phyloP scores from a whole-genome alignment of 108 stramenopile species.

The Pseudonitzschia multiseries region DNA sequence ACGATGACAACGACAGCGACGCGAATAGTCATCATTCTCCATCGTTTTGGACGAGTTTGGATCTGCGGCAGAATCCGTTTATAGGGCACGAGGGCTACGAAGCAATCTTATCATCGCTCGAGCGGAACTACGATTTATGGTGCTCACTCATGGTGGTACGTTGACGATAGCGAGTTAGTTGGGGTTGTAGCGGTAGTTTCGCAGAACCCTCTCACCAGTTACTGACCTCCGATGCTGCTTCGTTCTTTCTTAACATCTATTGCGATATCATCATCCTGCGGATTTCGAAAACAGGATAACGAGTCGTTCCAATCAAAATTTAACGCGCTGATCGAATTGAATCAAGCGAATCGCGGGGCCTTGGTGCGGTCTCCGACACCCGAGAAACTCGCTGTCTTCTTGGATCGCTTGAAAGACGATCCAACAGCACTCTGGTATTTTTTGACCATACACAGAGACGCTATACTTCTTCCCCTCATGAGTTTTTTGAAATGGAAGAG shows the following conservation, averaged over 20 bases:
- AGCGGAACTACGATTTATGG: slow-evolving; percentile 41
- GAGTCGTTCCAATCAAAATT: slow-evolving; percentile 37
- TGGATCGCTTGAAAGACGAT: slow-evolving; percentile 27
- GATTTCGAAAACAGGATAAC: slow-evolving; percentile 19
- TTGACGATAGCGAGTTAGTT: background rate
- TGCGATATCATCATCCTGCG: background rate
- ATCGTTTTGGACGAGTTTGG: slow-evolving; percentile 36
- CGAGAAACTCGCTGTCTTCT: slow-evolving; percentile 28
- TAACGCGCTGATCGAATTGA: slow-evolving; percentile 40
- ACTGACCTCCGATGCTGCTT: background rate
- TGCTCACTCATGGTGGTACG: slow-evolving; percentile 41
- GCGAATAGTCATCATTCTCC: slow-evolving; percentile 1
- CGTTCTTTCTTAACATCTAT: slow-evolving; percentile 3
- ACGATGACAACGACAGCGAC: background rate
- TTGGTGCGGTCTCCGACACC: slow-evolving; percentile 26
- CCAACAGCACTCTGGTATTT: slow-evolving; percentile 41
- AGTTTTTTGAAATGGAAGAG: slow-evolving; percentile 31
- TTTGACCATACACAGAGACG: slow-evolving; percentile 37
- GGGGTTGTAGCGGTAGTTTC: no score
- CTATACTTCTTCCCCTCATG: slow-evolving; percentile 26
- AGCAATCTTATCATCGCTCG: slow-evolving; percentile 29
- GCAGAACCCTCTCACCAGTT: no score
- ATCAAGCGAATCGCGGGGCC: slow-evolving; percentile 42
- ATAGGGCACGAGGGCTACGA: slow-evolving; percentile 25
- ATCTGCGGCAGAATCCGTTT: slow-evolving; percentile 39